phyloP scores from a whole-genome alignment of 1,139 yeast species.

The Scheffersomyces illinoinensis region DNA sequence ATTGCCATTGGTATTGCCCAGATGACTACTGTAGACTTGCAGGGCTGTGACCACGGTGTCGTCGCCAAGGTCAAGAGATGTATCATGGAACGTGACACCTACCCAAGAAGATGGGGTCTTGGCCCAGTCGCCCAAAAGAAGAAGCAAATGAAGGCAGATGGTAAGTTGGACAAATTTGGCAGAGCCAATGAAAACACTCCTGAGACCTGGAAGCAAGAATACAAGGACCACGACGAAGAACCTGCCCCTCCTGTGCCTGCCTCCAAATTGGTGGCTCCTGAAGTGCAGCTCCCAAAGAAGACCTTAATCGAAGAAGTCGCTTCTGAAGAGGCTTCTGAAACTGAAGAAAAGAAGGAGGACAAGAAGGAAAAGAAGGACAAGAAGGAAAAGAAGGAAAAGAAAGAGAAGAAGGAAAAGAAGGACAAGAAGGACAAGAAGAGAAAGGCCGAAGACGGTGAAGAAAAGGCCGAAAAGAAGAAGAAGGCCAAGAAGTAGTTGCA shows the following conservation, averaged over 20 bases:
- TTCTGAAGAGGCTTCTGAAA: constrained; percentile 32
- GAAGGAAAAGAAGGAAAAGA: constrained; percentile 69
- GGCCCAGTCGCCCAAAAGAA: constrained; percentile 99
- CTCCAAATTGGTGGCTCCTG: constrained; percentile 48
- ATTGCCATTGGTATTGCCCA: constrained; percentile 98
- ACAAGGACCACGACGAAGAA: constrained; percentile 76
- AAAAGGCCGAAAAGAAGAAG: constrained; percentile 48
- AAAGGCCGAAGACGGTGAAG: constrained; percentile 61
- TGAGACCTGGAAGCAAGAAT: constrained; percentile 83
- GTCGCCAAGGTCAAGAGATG: constrained; percentile 99
- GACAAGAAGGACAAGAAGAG: constrained; percentile 46
- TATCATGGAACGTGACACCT: constrained; percentile 98
- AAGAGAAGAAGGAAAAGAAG: constrained; percentile 54
- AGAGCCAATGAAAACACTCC: constrained; percentile 94
- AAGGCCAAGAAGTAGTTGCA: constrained; percentile 24
- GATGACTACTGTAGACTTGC: constrained; percentile 97
- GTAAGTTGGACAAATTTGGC: constrained; percentile 95
- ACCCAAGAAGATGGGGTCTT: constrained; percentile 99
- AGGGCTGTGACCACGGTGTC: constrained; percentile 96
- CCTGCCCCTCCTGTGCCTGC: constrained; percentile 56
- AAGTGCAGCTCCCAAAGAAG: constrained; percentile 55
- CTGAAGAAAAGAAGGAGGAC: constrained; percentile 30
- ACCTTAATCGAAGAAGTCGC: constrained; percentile 41
- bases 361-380: constrained; percentile 59
- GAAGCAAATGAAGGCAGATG: constrained; percentile 96